Conservation (phyloP, 164 flowering plant genomes). For the Chimonanthus praecox region DNA sequence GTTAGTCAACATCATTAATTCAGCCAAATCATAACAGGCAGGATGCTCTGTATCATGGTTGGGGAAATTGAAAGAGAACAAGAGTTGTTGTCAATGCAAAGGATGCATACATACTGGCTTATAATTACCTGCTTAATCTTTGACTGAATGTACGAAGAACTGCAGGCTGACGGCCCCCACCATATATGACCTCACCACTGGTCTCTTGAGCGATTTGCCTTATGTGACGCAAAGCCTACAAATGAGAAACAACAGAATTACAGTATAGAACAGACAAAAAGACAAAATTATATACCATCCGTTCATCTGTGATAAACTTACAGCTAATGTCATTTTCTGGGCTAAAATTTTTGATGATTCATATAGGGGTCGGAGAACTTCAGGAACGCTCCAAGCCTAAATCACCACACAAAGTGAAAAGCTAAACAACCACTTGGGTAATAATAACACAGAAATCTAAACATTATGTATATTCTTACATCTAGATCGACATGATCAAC, state of each 20-base stretch:
- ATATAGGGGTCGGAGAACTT: slow-evolving; percentile 74
- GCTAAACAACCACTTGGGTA: not conserved
- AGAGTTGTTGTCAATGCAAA: too few relatives aligned
- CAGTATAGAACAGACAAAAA: not conserved
- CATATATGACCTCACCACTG: slow-evolving; percentile 54
- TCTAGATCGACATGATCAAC: slow-evolving; percentile 83
- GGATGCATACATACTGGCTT: not conserved
- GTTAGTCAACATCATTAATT: too few relatives aligned
- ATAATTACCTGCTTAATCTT: slow-evolving; percentile 58
- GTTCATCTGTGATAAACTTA: slow-evolving; percentile 20
- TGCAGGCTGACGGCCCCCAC: slow-evolving; percentile 80
- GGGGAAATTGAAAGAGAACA: too few relatives aligned
- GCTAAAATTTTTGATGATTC: slow-evolving; percentile 79
- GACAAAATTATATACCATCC: not conserved
- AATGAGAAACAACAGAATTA: not conserved
- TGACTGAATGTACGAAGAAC: slow-evolving; percentile 70
- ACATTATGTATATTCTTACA: slow-evolving; percentile 28
- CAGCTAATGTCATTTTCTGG: slow-evolving; percentile 74
- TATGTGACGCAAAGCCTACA: slow-evolving; percentile 67
- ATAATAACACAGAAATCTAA: not conserved
- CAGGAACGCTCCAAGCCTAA: slow-evolving; percentile 70
- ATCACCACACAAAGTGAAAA: not conserved
- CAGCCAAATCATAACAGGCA: too few relatives aligned
- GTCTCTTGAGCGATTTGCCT: slow-evolving; percentile 75
- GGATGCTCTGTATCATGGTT: too few relatives aligned